A percentile compares a stretch with the other conserved stretches of the same genome.
Conservation (phyloP, 2,329 filamentous ascomycete species). For the Fusarium compactum region DNA sequence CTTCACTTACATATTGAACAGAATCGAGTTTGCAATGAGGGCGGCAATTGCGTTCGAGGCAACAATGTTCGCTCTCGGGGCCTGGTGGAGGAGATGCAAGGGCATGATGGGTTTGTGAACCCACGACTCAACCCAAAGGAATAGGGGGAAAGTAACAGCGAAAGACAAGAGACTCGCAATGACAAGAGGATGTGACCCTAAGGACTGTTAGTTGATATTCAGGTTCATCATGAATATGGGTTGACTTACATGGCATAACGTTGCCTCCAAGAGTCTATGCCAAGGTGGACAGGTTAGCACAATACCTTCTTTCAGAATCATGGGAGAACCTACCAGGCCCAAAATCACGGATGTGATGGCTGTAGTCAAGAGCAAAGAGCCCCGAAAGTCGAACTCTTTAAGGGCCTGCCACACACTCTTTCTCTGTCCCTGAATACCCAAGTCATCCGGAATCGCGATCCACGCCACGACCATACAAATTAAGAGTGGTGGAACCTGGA, state of each 20-base stretch:
- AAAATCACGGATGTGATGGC: slow-evolving; percentile 70
- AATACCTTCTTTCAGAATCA: neutral
- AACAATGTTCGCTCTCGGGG: slow-evolving; percentile 69
- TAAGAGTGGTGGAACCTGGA: slow-evolving; percentile 67
- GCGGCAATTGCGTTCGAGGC: slow-evolving; percentile 66
- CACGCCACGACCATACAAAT: slow-evolving; percentile 60
- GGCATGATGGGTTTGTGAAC: slow-evolving; percentile 71
- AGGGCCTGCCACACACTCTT: slow-evolving; percentile 62
- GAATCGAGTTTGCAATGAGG: slow-evolving; percentile 65
- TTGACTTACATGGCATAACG: slow-evolving; percentile 65
- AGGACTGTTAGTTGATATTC: slow-evolving; percentile 11
- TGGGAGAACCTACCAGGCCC: slow-evolving; percentile 61
- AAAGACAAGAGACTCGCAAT: slow-evolving; percentile 64
- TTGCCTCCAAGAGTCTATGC: slow-evolving; percentile 72
- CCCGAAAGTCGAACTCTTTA: slow-evolving; percentile 67
- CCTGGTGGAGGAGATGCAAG: slow-evolving; percentile 61
- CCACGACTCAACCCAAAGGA: slow-evolving; percentile 64
- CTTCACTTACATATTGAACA: slow-evolving; percentile 67
- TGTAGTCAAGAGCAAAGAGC: slow-evolving; percentile 65
- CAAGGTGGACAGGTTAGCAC: slow-evolving; percentile 19
- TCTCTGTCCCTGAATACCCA: slow-evolving; percentile 62
- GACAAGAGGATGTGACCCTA: slow-evolving; percentile 70
- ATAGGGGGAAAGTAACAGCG: slow-evolving; percentile 60
- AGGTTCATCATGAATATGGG: too few species aligned
- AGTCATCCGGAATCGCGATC: slow-evolving; percentile 62